Conservation (phyloP, 257 asterid genomes). For the Przewalskia tangutica region DNA sequence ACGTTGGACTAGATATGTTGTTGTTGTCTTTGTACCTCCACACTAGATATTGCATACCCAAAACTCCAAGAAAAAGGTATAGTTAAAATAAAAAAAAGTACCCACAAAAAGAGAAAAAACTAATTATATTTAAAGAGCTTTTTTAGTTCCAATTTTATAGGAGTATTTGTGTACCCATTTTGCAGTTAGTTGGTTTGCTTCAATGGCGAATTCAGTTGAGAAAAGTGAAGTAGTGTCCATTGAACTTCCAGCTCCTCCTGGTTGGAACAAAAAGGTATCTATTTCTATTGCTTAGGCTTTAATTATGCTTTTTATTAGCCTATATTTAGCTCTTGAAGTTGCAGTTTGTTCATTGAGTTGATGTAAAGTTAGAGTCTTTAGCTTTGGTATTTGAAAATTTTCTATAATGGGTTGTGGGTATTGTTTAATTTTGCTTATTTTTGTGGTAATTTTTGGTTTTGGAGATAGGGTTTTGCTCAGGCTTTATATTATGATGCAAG, state of each 20-base stretch:
- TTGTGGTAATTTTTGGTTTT: neutral
- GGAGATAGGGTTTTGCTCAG: too few species aligned
- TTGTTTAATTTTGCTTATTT: neutral
- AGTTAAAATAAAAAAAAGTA: neutral
- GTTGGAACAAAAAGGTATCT: slow-evolving; percentile 4
- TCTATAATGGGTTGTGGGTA: neutral
- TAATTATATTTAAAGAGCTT: too few species aligned
- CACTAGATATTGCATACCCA: neutral
- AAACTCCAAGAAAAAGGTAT: neutral
- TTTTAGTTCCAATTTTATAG: neutral
- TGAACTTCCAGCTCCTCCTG: slow-evolving; percentile 4
- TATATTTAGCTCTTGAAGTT: neutral
- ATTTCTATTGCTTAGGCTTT: neutral
- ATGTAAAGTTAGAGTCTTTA: neutral
- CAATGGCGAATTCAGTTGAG: neutral
- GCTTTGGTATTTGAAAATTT: neutral
- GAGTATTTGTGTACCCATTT: neutral
- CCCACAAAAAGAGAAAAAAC: too few species aligned
- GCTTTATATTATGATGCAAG: neutral
- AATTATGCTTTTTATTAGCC: neutral
- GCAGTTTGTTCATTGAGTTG: neutral
- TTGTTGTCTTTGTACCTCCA: neutral
- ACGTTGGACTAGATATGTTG: too few species aligned
- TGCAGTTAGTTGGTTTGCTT: neutral
- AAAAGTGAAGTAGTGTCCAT: slow-evolving; percentile 2